Evolutionary conservation across 2,329 filamentous ascomycete species (phyloP).

Genomic region (Diaporthe sp.): DNA sequence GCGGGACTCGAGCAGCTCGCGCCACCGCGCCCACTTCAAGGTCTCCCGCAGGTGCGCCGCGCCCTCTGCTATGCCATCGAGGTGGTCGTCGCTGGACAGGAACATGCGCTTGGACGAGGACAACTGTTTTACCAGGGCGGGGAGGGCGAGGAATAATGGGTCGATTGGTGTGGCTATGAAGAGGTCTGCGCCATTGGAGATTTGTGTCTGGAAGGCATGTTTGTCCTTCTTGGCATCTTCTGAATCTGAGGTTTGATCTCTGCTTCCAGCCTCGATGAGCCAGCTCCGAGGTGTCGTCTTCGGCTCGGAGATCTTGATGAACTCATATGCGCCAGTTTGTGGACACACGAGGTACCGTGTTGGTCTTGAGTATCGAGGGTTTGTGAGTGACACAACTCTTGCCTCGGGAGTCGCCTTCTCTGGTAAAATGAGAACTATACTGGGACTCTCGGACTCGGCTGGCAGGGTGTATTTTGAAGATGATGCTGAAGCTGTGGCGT

Average conservation of each 20-base stretch:
- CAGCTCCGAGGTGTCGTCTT: conserved; percentile 71
- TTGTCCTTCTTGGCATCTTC: conserved; percentile 40
- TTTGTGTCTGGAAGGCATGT: conserved; percentile 50
- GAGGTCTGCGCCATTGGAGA: conserved; percentile 80
- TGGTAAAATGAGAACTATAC: conserved; percentile 73
- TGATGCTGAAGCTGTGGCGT: conserved; percentile 47
- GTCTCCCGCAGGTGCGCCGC: conserved; percentile 73
- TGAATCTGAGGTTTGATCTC: conserved; percentile 26
- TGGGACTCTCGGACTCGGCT: conserved; percentile 57
- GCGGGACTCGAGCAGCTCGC: conserved; percentile 70
- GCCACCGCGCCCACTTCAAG: conserved; percentile 58
- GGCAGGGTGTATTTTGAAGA: conserved; percentile 59
- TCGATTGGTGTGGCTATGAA: conserved; percentile 89
- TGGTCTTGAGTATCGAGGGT: conserved; percentile 69
- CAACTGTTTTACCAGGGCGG: conserved; percentile 70
- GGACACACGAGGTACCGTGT: conserved; percentile 75
- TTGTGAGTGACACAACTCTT: conserved; percentile 71
- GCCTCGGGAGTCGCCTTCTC: conserved; percentile 66
- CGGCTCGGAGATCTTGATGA: conserved; percentile 69
- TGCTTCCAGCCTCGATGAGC: conserved; percentile 62
- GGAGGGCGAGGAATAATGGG: conserved; percentile 85
- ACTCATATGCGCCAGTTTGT: conserved; percentile 74
- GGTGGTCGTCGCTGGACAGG: conserved; percentile 78
- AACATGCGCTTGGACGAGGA: conserved; percentile 71
- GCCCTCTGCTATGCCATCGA: conserved; percentile 71